Evolutionary conservation across 2,329 filamentous ascomycete species (phyloP), one percentile per base, ranked within the genome.

Genomic region (Trichoderma citrinoviride): DNA sequence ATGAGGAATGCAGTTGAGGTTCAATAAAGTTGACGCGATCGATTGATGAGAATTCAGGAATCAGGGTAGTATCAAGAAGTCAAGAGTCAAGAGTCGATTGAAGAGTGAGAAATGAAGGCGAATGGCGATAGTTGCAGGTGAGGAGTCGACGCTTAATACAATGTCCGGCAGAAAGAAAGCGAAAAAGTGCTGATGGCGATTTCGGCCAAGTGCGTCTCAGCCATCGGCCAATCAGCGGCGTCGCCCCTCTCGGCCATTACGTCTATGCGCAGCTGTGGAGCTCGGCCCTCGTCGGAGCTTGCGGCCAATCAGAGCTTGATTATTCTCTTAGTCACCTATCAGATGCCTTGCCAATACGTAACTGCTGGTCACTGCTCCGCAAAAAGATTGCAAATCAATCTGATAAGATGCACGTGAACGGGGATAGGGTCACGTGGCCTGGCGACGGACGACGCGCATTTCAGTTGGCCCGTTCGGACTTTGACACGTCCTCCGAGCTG

Each of bases 371-470:
- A 53, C 46, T 14, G 33, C 47, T 40, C 47, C 54, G 47, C 50
- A 57, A 64, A 57, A 25, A 37, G 41, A 58, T 64, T 64, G 53
- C 44, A 57, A 57, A 57, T 55, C 56, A 61, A 58, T 61, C 57
- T 65, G 64, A 65, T 65, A 65, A 65, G 64, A 61, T 65, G 50
- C 62, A 65, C 62, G 54, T 65, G 60, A 54, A 52, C 47, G 60
- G 47, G 58, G 40, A 44, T 27, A 21, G 10, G 12, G 54, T 65
- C 62, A 65, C 62, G 62, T 65, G 62, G 44, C 25, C 44, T n/a
- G 54, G 53, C 54, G 54, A 62, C 49, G 53, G 60, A 37, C 17
- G 40, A 54, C 60, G 60, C 60, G 60, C 53, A 40, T 29, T 29
- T 43, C 21, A 37, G 21, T 15, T 29, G 15, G 27, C 37, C 60